Percentiles rank a stretch among this genome's conserved stretches.
phyloP scores from a whole-genome alignment of 1,284 basidiomycete genomes.

The Rhodotorula sp. region DNA sequence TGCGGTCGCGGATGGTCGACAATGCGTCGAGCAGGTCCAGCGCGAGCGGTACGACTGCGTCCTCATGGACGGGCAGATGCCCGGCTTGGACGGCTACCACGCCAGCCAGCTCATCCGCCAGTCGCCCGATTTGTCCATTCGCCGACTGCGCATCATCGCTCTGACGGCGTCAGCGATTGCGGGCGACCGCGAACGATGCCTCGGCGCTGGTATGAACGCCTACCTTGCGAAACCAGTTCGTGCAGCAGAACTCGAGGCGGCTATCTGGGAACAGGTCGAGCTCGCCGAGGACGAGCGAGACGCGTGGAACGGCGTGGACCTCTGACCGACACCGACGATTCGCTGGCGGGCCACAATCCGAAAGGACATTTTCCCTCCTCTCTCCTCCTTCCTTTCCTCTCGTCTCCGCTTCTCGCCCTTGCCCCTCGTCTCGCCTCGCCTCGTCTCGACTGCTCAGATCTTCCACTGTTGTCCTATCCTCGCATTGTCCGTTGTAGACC shows the following conservation, averaged over 20 bases:
- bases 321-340: too few species aligned
- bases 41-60: conserved; percentile 33
- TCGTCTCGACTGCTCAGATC: not conserved
- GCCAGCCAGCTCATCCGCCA: conserved; percentile 28
- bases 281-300: conserved; percentile 1
- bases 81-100: conserved; percentile 33
- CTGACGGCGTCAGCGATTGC: conserved; percentile 40
- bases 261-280: conserved; percentile 24
- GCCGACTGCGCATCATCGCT: conserved; percentile 36
- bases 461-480: not conserved
- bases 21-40: conserved; percentile 25
- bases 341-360: not conserved
- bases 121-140: conserved; percentile 1
- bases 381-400: not conserved
- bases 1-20: conserved; percentile 13
- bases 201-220: conserved; percentile 36
- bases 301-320: not conserved
- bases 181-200: conserved; percentile 38
- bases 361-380: too few species aligned
- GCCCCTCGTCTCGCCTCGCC: not conserved
- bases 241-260: conserved; percentile 10
- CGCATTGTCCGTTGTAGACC: not conserved
- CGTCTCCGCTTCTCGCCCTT: not conserved
- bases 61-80: conserved; percentile 43
- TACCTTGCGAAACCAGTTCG: conserved; percentile 38